A percentile compares a stretch with the other conserved stretches of the same genome.
Evolutionary conservation across 106 monocot species (phyloP).

Genomic region (Xerophyta viscosa): DNA sequence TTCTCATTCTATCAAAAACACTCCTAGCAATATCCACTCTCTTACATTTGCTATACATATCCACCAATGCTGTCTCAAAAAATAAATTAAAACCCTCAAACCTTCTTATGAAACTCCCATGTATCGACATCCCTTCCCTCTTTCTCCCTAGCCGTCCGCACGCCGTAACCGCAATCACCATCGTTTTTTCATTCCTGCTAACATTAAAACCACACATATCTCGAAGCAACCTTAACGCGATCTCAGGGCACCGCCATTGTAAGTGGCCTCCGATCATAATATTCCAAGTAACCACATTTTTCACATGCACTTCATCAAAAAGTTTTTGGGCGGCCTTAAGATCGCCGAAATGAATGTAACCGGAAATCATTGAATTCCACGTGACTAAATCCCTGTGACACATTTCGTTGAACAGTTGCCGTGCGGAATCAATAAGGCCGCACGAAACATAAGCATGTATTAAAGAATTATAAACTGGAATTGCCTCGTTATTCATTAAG

Average conservation of each 20-base stretch:
- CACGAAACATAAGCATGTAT: constrained; percentile 69
- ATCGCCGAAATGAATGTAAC: constrained; percentile 50
- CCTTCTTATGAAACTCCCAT: constrained; percentile 42
- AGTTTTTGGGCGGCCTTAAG: constrained; percentile 48
- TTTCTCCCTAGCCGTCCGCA: constrained; percentile 40
- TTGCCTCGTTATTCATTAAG: constrained; percentile 19
- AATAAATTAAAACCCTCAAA: constrained; percentile 36
- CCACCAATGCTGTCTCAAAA: constrained; percentile 56
- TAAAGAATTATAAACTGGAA: constrained; percentile 42
- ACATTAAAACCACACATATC: constrained; percentile 29
- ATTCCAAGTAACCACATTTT: constrained; percentile 74
- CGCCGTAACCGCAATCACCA: constrained; percentile 62
- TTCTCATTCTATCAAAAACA: constrained; percentile 35
- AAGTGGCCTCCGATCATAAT: constrained; percentile 69
- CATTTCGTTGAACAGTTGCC: constrained; percentile 69
- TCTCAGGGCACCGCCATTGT: constrained; percentile 29
- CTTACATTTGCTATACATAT: constrained; percentile 69
- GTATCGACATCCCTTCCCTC: constrained; percentile 53
- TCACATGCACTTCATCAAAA: constrained; percentile 38
- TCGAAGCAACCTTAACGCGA: constrained; percentile 41
- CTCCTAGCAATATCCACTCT: constrained; percentile 22
- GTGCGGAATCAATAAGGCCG: constrained; percentile 26
- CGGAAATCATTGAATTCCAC: constrained; percentile 91
- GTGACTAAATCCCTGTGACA: constrained; percentile 47
- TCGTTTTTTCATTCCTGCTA: constrained; percentile 53